A percentile compares a stretch with the other conserved stretches of the same genome.
phyloP scores from a whole-genome alignment of 116 monocot genomes.

The Papilionanthe hybrid region DNA sequence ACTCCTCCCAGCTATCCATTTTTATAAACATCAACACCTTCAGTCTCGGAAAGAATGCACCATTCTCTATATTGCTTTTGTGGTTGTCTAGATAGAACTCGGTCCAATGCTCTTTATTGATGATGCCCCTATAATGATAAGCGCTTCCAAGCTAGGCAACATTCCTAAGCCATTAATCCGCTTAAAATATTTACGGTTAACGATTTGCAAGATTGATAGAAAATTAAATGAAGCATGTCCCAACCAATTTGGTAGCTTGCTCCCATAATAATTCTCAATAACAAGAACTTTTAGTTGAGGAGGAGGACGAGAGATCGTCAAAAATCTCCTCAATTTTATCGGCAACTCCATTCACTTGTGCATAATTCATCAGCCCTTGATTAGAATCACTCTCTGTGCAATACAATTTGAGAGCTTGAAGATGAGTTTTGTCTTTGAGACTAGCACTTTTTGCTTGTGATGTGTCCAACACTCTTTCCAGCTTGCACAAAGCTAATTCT shows the following conservation, averaged over 20 bases:
- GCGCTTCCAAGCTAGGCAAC: neutral
- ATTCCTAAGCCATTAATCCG: neutral
- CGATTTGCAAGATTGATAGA: rapidly evolving
- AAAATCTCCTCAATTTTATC: no score
- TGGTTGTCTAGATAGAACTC: neutral
- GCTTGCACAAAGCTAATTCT: neutral
- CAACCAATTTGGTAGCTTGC: no score
- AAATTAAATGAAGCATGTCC: no score
- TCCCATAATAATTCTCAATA: no score
- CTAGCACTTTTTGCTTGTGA: no score
- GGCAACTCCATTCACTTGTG: no score
- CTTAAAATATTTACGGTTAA: neutral
- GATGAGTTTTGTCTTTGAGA: no score
- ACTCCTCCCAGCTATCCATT: neutral
- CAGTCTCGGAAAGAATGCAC: neutral
- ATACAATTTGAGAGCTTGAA: no score
- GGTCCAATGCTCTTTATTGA: neutral
- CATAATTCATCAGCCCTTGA: no score
- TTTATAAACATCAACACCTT: neutral
- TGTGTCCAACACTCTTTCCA: no score
- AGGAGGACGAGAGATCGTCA: no score
- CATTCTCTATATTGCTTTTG: neutral
- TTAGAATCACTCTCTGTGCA: neutral
- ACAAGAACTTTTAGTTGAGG: no score
- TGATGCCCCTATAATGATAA: neutral